phyloP scores from a whole-genome alignment of 1,139 yeast genomes.

The Candida pseudoviswanathii region DNA sequence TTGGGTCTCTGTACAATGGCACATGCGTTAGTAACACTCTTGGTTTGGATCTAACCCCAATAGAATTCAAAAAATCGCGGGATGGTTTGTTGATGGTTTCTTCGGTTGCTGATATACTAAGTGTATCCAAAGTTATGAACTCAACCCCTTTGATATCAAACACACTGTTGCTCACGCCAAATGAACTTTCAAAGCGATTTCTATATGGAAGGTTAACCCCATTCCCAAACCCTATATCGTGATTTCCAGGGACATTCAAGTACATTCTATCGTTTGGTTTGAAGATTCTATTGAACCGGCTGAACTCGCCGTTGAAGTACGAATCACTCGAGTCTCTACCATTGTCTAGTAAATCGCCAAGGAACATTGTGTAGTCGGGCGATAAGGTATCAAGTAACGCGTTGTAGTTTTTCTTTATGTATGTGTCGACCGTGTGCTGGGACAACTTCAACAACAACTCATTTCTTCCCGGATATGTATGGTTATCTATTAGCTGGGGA shows the following conservation, averaged over 20 bases:
- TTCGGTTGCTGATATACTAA: conserved; percentile 41
- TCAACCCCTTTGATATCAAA: conserved; percentile 41
- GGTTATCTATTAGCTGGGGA: conserved; percentile 50
- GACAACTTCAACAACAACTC: conserved; percentile 38
- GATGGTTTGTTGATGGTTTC: conserved; percentile 30
- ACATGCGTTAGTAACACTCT: conserved; percentile 50
- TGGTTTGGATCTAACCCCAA: conserved; percentile 22
- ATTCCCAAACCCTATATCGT: conserved; percentile 58
- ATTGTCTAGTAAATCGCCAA: conserved; percentile 59
- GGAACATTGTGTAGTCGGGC: conserved; percentile 50
- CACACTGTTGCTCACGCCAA: conserved; percentile 44
- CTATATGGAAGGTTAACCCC: conserved; percentile 43
- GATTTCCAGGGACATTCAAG: conserved; percentile 53
- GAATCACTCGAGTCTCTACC: conserved; percentile 46
- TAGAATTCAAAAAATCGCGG: conserved; percentile 26
- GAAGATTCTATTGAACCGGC: conserved; percentile 45
- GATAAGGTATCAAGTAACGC: conserved; percentile 35
- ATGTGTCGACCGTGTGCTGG: conserved; percentile 52
- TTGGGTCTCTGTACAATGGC: conserved; percentile 47
- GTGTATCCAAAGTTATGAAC: conserved; percentile 46
- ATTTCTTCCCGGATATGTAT: conserved; percentile 52
- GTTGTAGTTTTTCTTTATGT: conserved; percentile 48
- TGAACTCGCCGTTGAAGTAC: conserved; percentile 39
- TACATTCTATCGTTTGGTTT: conserved; percentile 5
- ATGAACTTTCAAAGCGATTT: conserved; percentile 37